Evolutionary conservation across 345 rosid genomes (phyloP), one percentile per base, ranked within the genome.

Genomic region (Salix exigua): DNA sequence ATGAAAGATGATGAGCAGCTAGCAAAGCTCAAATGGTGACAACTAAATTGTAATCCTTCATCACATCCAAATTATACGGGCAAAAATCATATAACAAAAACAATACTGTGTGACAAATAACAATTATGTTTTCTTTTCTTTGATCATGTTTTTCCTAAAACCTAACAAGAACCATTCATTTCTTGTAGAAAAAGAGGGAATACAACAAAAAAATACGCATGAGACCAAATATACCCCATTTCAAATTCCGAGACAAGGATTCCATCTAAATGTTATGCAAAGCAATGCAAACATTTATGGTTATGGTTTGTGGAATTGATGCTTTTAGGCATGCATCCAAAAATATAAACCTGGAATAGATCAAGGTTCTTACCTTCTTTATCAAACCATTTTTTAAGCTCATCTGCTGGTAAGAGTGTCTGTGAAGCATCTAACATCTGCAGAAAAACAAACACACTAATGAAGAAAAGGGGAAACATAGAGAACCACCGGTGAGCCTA

Each of bases 381-480:
- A 63, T 91, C 94, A 86, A 91, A 90, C 78, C 85, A 84, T 87
- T 94, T 89, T 85, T 87, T 91, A 46, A 96, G 91, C 83, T 92
- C 94, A 1, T 91, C 97, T 10, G 87, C 84, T 8, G 93, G 94
- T 85, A 94, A 80, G 42, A 96, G 89, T 50, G 91, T 83, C 80
- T 92, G 91, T 9, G 93, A 90, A 82, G 91, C 86, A 88, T 92
- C 98, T 80, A 94, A 76, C 92, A 94, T 73, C 98, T 96, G 87
- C 80, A 85, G 62, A 78, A 75, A 86, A 73, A 37, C 70, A 78
- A 74, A 68, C 65, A 78, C 12, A 63, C 31, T 23, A 23, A 50
- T 48, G 64, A 80, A 19, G 35, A n/a, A 60, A 28, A 13, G 30
- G 23, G 23, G 51, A 19, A 69, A 30, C 42, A 63, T n/a, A 55